Evolutionary conservation across 805 yeast species (phyloP).

Genomic region (Kuraishia ogatae): DNA sequence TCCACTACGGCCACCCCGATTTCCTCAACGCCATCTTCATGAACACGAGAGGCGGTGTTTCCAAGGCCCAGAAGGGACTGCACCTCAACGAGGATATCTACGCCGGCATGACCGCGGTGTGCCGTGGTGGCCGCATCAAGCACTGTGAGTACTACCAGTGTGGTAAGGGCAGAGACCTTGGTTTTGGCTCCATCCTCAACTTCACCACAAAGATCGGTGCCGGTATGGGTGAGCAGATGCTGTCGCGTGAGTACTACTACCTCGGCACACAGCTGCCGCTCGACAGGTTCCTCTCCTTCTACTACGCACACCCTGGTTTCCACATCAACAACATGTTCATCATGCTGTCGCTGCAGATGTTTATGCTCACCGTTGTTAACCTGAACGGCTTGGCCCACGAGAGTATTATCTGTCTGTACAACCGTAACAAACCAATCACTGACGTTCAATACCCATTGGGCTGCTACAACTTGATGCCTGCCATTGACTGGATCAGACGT

Average conservation of each 20-base stretch:
- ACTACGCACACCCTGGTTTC: constrained; percentile 84
- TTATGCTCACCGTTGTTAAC: constrained; percentile 62
- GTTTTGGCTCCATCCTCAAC: constrained; percentile 78
- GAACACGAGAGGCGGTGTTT: constrained; percentile 85
- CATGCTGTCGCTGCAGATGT: constrained; percentile 65
- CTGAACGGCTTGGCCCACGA: constrained; percentile 69
- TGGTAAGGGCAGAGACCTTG: constrained; percentile 87
- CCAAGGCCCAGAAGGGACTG: constrained; percentile 80
- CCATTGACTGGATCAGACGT: constrained; percentile 75
- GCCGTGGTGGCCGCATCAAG: constrained; percentile 83
- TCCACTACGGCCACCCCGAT: constrained; percentile 88
- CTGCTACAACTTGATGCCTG: constrained; percentile 68
- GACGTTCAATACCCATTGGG: constrained; percentile 61
- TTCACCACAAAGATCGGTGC: constrained; percentile 87
- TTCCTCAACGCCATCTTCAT: constrained; percentile 66
- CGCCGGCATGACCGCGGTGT: constrained; percentile 78
- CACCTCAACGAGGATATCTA: constrained; percentile 84
- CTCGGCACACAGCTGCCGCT: constrained; percentile 74
- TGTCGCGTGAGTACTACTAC: constrained; percentile 76
- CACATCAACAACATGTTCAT: constrained; percentile 76
- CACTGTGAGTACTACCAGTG: constrained; percentile 85
- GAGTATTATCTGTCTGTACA: constrained; percentile 57
- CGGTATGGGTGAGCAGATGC: constrained; percentile 89
- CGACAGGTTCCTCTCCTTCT: constrained; percentile 75
- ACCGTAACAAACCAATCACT: constrained; percentile 57